These are phyloP conservation scores for Erysiphe pulchra DNA, from an alignment of 2,329 filamentous ascomycete genomes.

Conservation along the genomic window DNA sequence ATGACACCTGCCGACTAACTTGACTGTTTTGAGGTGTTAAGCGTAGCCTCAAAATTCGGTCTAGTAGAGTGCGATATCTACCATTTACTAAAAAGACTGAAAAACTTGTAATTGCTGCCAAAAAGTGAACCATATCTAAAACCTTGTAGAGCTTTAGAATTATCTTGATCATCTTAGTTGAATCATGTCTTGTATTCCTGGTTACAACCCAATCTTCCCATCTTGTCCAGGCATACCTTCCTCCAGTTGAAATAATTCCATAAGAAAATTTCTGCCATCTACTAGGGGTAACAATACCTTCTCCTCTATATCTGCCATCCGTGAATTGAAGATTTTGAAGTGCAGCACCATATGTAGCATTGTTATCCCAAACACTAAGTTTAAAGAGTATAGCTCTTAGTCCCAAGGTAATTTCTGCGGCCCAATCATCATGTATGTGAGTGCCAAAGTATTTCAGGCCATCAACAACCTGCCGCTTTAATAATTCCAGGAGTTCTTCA, in stretches of 20 bases:
- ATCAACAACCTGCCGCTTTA: conserved; percentile 68
- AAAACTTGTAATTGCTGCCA: conserved; percentile 64
- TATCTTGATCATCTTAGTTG: conserved; percentile 22
- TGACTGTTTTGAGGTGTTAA: conserved; percentile 66
- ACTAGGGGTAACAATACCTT: conserved; percentile 43
- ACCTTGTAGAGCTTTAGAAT: conserved; percentile 37
- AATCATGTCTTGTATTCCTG: conserved; percentile 49
- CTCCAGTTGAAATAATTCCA: conserved; percentile 63
- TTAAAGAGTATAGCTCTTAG: conserved; percentile 73
- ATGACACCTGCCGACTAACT: conserved; percentile 75
- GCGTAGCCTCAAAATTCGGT: conserved; percentile 60
- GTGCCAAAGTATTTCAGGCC: conserved; percentile 66
- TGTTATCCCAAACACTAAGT: conserved; percentile 85
- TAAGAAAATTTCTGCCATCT: conserved; percentile 64
- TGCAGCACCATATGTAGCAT: conserved; percentile 80
- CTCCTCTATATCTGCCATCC: conserved; percentile 44
- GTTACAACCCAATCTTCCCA: conserved; percentile 73
- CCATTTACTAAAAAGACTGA: conserved; percentile 78
- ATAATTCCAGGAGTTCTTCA: conserved; percentile 66
- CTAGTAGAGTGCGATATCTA: conserved; percentile 70
- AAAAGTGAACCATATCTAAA: conserved; percentile 49
- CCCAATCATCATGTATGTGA: conserved; percentile 65
- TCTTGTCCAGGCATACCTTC: conserved; percentile 71
- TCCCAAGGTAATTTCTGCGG: conserved; percentile 54
- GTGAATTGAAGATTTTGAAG: conserved; percentile 79